These are phyloP conservation scores for Ambrosiella beaveri DNA, from an alignment of 2,329 filamentous ascomycete species.

Conservation along the genomic window DNA sequence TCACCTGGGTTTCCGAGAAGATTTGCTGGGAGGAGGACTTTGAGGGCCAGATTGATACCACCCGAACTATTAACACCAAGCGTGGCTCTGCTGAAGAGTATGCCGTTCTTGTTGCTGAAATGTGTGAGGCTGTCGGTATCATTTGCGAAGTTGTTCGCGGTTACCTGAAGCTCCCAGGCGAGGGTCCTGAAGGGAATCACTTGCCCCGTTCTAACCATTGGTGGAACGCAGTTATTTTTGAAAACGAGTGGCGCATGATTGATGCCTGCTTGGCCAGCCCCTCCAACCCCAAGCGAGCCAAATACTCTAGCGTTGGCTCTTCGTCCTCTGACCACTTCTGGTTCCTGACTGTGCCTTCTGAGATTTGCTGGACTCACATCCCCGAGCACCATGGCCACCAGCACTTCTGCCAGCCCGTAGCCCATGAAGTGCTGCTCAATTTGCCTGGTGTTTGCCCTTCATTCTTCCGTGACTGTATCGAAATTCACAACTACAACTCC, in stretches of 20 bases:
- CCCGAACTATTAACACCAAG: slow-evolving; percentile 67
- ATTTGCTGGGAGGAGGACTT: slow-evolving; percentile 92
- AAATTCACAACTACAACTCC: slow-evolving; percentile 82
- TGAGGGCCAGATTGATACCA: slow-evolving; percentile 67
- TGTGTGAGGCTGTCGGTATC: slow-evolving; percentile 81
- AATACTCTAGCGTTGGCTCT: slow-evolving; percentile 57
- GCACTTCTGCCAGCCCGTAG: slow-evolving; percentile 77
- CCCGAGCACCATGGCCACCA: slow-evolving; percentile 77
- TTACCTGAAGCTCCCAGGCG: slow-evolving; percentile 80
- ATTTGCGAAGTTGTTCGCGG: slow-evolving; percentile 76
- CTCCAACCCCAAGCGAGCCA: slow-evolving; percentile 62
- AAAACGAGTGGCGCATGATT: slow-evolving; percentile 91
- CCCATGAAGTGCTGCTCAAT: slow-evolving; percentile 70
- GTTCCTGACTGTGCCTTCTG: slow-evolving; percentile 75
- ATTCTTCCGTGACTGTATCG: slow-evolving; percentile 67
- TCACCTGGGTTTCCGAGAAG: slow-evolving; percentile 93
- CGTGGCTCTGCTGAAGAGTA: slow-evolving; percentile 81
- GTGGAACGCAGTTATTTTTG: slow-evolving; percentile 90
- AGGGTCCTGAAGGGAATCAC: slow-evolving; percentile 61
- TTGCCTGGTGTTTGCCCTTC: slow-evolving; percentile 73
- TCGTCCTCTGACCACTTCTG: slow-evolving; percentile 73
- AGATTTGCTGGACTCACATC: slow-evolving; percentile 92
- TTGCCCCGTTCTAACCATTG: slow-evolving; percentile 86
- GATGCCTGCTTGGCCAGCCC: slow-evolving; percentile 85
- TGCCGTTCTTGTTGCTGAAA: slow-evolving; percentile 71